Evolutionary conservation across 2,329 filamentous ascomycete genomes (phyloP), one percentile per base, ranked within the genome.

Genomic region (Ophiocordyceps camponoti-leonardi): DNA sequence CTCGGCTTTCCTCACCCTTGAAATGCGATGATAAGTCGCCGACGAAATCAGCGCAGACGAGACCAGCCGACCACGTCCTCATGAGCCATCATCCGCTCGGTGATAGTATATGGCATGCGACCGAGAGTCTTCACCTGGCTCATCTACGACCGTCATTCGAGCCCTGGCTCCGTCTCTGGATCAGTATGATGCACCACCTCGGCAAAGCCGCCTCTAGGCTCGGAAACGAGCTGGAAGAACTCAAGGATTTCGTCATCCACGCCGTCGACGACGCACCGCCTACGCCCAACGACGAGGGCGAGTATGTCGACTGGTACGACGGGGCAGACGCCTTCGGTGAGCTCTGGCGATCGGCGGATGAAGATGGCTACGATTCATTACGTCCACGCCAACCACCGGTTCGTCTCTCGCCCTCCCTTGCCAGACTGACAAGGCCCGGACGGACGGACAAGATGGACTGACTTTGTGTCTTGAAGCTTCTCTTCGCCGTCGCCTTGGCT

Each of bases 101-200:
- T 10, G 26, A 28, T 10, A 28, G 6, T 10, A 8, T 28, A 10
- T 10, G 26, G 26, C 26, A 10, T 28, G 4, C 26, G 5, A 11
- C 6, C 11, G 26, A 2, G 26, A 28, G 26, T 28, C 26, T 28
- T 10, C 4, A 8, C 26, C 7, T 10, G 26, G 7, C 26, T 28
- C 26, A 28, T 28, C 26, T 5, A 28, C 26, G 10, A 28, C 10
- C 11, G 26, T 28, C 26, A 28, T 28, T 28, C 10, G 26, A 28
- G 4, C 26, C 26, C 7, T 28, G 26, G 26, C 26, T 10, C 26
- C 26, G 26, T 28, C 10, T 20, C 11, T 39, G 35, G 35, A 39
- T 18, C 3, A 19, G 6, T 5, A 13, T 69, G 42, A 58, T 62
- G 41, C 51, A 60, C 43, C 61, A 62, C 43, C 57, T 69, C 44